These are phyloP conservation scores for Pisolithus tinctorius DNA, from an alignment of 768 basidiomycete species.

Conservation along the genomic window DNA sequence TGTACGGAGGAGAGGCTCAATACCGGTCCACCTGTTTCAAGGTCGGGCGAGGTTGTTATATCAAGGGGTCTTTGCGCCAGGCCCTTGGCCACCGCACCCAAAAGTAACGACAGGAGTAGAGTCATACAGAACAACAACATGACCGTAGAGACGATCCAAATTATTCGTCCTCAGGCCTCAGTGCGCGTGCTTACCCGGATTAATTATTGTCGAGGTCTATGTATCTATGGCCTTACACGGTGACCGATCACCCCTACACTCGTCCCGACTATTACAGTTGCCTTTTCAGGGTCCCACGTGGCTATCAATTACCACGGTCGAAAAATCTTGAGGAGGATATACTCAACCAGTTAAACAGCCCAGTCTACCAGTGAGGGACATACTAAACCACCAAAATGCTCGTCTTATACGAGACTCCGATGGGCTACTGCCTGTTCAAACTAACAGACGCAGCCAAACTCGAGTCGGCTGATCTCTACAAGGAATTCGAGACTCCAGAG, in stretches of 20 bases:
- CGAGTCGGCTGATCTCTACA: constrained; percentile 78
- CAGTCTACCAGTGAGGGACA: constrained; percentile 2
- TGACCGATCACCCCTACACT: no score
- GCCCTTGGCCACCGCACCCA: constrained; percentile 1
- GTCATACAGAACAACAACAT: constrained; percentile 5
- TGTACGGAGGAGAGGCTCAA: constrained; percentile 20
- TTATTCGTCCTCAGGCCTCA: background rate
- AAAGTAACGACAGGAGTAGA: constrained; percentile 2
- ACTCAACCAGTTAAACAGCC: background rate
- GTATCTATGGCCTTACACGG: no score
- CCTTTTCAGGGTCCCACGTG: constrained; percentile 15
- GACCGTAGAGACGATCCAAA: no score
- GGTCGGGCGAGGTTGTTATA: background rate
- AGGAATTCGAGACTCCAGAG: constrained; percentile 91
- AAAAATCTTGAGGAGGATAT: constrained; percentile 19
- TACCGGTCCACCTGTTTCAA: background rate
- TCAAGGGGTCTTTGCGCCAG: constrained; percentile 6
- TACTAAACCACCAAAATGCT: constrained; percentile 52
- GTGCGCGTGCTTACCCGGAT: no score
- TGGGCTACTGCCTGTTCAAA: constrained; percentile 98
- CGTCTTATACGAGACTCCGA: constrained; percentile 92
- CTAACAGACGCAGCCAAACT: constrained; percentile 85
- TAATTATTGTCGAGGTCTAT: no score
- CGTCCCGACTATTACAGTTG: background rate
- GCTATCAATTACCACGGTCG: constrained; percentile 23